Evolutionary conservation across 495 filamentous ascomycete species (phyloP), one percentile per base, ranked within the genome.

Genomic region (Penicillium ucsense): DNA sequence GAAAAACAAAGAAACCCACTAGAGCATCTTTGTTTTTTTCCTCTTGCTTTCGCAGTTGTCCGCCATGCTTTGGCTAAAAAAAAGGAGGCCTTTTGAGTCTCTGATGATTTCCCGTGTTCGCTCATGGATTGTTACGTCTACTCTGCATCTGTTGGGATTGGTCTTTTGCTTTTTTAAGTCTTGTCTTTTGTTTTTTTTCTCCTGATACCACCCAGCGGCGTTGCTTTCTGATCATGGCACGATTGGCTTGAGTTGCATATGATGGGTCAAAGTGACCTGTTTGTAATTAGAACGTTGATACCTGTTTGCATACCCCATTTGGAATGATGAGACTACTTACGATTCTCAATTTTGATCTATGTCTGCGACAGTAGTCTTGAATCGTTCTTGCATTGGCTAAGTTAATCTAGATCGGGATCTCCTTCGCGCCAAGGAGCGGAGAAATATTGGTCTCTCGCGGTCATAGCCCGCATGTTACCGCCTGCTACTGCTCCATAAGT

Each of bases 261-360:
- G 40, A 32, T 38, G 51, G 56, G 49, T 52, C 39, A 45, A 35
- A 31, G 32, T 48, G 35, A 41, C 45, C 46, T 48, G 51, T 20
- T 42, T 55, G 49, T 60, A 49, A 46, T 59, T 56, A 61, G 44
- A 20, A 56, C 47, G 46, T 52, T 56, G 47, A 60, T 60, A 60
- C 46, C 47, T 55, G 38, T 43, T 55, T 40, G 49, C 48, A 61
- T 47, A 49, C 45, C 41, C 20, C 47, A 47, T 11, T 43, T 38
- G 47, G 45, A 51, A 51, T 48, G 48, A 48, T 33, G 41, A 51
- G 50, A 35, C 35, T 43, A 48, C 36, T 10, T 4, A 41, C 36
- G 28, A n/a, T 31, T 43, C 33, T 29, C 7, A 9, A 33, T 11
- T 33, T 20, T 9, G 29, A 31, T 42, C 6, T 31, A 6, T 31